Evolutionary conservation across 768 basidiomycete species (phyloP).

Genomic region (Lentinula detonsa): DNA sequence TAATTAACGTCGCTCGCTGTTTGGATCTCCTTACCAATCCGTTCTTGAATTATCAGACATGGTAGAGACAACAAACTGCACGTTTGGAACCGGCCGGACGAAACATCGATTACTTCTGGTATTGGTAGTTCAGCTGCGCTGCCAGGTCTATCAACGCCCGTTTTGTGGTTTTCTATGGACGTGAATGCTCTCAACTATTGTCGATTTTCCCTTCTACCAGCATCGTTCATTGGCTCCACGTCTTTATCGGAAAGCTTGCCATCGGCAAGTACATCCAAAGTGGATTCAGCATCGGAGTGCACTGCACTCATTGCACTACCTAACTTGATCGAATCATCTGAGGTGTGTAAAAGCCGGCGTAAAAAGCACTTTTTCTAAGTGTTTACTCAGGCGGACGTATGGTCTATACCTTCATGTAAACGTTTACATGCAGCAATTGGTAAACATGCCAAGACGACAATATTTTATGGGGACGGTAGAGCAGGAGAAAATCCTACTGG

Average conservation of each 20-base stretch:
- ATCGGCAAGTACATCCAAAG: neutral
- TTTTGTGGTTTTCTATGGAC: conserved; percentile 64
- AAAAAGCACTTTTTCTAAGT: neutral
- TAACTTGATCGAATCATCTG: conserved; percentile 82
- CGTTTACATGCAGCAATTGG: conserved; percentile 86
- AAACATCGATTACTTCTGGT: conserved; percentile 32
- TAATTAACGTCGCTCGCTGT: neutral
- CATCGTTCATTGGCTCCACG: neutral
- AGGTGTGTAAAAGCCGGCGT: conserved; percentile 32
- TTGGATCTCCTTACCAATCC: too few species aligned
- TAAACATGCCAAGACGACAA: conserved; percentile 32
- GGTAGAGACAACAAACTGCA: conserved; percentile 84
- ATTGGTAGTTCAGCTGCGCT: conserved; percentile 55
- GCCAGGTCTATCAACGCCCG: conserved; percentile 42
- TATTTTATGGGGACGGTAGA: conserved; percentile 37
- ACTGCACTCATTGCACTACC: conserved; percentile 71
- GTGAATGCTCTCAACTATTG: conserved; percentile 95
- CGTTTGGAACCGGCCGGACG: conserved; percentile 55
- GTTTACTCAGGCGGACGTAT: conserved; percentile 71
- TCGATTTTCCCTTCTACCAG: conserved; percentile 66
- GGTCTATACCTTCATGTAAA: conserved; percentile 61
- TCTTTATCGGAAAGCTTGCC: neutral
- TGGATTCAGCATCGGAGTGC: neutral
- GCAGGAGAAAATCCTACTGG: conserved; percentile 51
- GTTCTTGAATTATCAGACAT: conserved; percentile 44